Evolutionary conservation across 2,329 filamentous ascomycete species (phyloP).

Genomic region (Bipolaris cookei): DNA sequence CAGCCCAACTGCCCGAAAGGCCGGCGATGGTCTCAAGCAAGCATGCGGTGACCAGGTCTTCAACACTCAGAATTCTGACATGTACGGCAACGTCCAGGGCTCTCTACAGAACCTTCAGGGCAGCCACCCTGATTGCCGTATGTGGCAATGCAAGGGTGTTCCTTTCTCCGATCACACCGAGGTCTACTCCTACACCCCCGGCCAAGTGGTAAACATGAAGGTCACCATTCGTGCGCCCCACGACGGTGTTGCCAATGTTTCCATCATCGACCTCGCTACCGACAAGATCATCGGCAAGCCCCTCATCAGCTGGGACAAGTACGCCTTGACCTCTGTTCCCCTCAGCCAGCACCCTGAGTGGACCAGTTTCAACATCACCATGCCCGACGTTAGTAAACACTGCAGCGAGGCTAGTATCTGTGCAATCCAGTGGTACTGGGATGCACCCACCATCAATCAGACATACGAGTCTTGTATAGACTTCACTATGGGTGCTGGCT

Average conservation of each 20-base stretch:
- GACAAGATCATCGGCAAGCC: constrained; percentile 61
- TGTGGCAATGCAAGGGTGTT: constrained; percentile 65
- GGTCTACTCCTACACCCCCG: constrained; percentile 59
- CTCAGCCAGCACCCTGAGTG: constrained; percentile 52
- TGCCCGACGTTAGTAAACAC: constrained; percentile 60
- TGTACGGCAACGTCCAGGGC: constrained; percentile 64
- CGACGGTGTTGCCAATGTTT: constrained; percentile 64
- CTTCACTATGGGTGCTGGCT: constrained; percentile 56
- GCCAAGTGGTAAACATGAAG: constrained; percentile 54
- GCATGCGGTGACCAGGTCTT: constrained; percentile 63
- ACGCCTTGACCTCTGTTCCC: constrained; percentile 57
- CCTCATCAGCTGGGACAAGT: constrained; percentile 62
- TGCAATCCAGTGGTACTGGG: constrained; percentile 69
- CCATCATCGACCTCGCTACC: constrained; percentile 61
- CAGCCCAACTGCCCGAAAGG: constrained; percentile 56
- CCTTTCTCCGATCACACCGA: constrained; percentile 61
- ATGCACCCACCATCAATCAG: constrained; percentile 62
- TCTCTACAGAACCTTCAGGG: constrained; percentile 56
- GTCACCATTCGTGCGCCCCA: constrained; percentile 61
- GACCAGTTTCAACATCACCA: constrained; percentile 60
- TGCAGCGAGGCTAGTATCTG: constrained; percentile 56
- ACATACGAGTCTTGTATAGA: constrained; percentile 70
- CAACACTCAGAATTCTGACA: constrained; percentile 60
- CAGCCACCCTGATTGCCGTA: constrained; percentile 59
- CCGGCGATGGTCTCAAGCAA: constrained; percentile 58